A percentile compares a stretch with the other conserved stretches of the same genome.
Conservation (phyloP, 371 early-diverging fungal genomes). For the Mucor mucedo region DNA sequence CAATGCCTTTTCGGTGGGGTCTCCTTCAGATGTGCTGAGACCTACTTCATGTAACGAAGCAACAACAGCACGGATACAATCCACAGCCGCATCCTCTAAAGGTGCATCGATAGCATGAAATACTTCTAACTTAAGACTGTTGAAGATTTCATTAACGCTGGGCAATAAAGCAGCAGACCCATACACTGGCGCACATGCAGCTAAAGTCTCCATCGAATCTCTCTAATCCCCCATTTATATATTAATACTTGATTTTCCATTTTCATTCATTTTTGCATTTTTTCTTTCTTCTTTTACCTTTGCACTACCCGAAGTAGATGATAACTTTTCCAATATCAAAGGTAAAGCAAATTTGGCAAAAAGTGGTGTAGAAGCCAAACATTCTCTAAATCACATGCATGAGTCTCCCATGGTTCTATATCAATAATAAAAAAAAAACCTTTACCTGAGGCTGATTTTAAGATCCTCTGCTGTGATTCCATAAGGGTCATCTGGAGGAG, state of each 20-base stretch:
- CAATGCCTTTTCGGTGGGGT: constrained; percentile 67
- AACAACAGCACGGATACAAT: constrained; percentile 65
- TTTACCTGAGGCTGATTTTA: constrained; percentile 63
- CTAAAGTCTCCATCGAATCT: constrained; percentile 86
- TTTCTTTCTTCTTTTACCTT: constrained; percentile 61
- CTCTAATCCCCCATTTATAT: constrained; percentile 44
- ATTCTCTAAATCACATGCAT: constrained; percentile 46
- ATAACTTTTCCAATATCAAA: constrained; percentile 87
- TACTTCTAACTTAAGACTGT: constrained; percentile 72
- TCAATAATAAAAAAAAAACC: background rate
- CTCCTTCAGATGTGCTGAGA: constrained; percentile 28
- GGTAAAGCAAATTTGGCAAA: constrained; percentile 86
- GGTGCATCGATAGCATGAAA: constrained; percentile 70
- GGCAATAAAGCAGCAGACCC: constrained; percentile 66
- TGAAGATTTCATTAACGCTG: constrained; percentile 70
- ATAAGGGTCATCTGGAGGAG: constrained; percentile 92
- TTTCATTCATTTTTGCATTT: background rate
- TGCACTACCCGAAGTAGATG: constrained; percentile 84
- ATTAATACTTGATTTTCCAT: no score
- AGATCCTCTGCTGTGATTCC: constrained; percentile 93
- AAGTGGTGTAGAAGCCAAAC: constrained; percentile 71
- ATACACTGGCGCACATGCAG: constrained; percentile 81
- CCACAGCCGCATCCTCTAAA: constrained; percentile 65
- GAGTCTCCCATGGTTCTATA: no score
- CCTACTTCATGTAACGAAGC: constrained; percentile 52